phyloP scores from a whole-genome alignment of 768 basidiomycete genomes.

The Xanthoconium stramineum region DNA sequence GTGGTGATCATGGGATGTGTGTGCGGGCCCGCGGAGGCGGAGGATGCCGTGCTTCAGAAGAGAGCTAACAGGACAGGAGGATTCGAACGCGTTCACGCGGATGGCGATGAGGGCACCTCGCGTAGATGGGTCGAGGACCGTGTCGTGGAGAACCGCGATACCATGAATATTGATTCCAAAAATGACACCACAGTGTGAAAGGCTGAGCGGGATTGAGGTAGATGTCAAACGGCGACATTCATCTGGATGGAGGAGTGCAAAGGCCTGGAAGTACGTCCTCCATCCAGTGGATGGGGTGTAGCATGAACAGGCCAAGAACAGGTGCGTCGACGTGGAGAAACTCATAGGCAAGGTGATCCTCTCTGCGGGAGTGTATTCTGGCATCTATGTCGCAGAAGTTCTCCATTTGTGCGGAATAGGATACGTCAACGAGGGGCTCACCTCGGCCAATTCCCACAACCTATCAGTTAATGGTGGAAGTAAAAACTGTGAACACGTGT shows the following conservation, averaged over 20 bases:
- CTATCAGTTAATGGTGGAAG: background rate
- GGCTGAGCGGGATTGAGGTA: background rate
- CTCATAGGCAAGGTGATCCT: background rate
- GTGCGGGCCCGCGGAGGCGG: background rate
- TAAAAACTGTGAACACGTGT: slow-evolving; percentile 1
- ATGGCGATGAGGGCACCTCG: slow-evolving; percentile 11
- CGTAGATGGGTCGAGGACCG: slow-evolving; percentile 1
- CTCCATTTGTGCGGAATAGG: background rate
- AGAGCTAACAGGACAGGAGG: background rate
- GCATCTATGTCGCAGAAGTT: background rate
- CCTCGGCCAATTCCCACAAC: background rate
- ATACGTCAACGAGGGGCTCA: background rate
- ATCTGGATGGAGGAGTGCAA: slow-evolving; percentile 3
- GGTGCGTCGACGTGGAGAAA: slow-evolving; percentile 21
- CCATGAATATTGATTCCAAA: background rate
- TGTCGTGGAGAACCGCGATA: slow-evolving; percentile 11
- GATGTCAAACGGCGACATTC: too few relatives aligned
- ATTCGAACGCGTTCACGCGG: background rate
- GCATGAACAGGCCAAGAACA: slow-evolving; percentile 9
- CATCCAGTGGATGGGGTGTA: background rate
- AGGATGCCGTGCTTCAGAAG: slow-evolving; percentile 7
- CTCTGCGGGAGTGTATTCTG: background rate
- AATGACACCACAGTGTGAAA: slow-evolving; percentile 13
- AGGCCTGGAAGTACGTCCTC: slow-evolving; percentile 11
- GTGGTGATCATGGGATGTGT: background rate